Percentiles rank a stretch among this genome's conserved stretches.
These are phyloP conservation scores for Raphanus hybrid DNA, from an alignment of 441 rosid genomes.

Conservation along the genomic window DNA sequence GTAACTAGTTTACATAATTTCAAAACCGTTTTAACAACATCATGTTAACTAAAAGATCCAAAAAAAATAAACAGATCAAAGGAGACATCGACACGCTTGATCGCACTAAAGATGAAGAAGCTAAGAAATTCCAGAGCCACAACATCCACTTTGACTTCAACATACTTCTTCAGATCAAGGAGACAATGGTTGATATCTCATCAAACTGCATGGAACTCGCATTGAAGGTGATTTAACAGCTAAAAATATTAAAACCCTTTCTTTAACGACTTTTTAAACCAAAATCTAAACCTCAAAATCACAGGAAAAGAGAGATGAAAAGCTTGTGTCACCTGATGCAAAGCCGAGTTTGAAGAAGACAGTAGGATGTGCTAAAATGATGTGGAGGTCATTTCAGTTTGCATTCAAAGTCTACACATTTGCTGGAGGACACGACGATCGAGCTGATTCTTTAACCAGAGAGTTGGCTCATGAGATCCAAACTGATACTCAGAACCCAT, in stretches of 20 bases:
- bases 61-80: constrained; percentile 53
- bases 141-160: constrained; percentile 81
- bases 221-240: constrained; percentile 58
- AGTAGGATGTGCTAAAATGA: constrained; percentile 45
- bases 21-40: not conserved
- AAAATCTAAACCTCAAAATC: too few species aligned
- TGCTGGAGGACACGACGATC: constrained; percentile 79
- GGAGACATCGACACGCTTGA: constrained; percentile 78
- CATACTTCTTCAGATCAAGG: constrained; percentile 77
- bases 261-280: too few species aligned
- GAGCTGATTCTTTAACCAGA: constrained; percentile 43
- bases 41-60: not conserved
- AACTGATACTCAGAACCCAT: constrained; percentile 44
- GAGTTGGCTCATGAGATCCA: constrained; percentile 70
- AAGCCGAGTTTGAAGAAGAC: constrained; percentile 35
- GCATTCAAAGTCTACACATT: constrained; percentile 71
- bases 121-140: constrained; percentile 74
- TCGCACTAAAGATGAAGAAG: constrained; percentile 85
- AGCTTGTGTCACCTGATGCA: constrained; percentile 35
- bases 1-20: constrained; percentile 33
- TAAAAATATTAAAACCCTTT: too few species aligned
- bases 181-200: constrained; percentile 90
- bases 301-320: constrained; percentile 58
- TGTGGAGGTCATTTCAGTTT: constrained; percentile 73
- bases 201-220: constrained; percentile 91